Conservation (phyloP, 2,329 filamentous ascomycete genomes). For the Talaromyces verruculosus region DNA sequence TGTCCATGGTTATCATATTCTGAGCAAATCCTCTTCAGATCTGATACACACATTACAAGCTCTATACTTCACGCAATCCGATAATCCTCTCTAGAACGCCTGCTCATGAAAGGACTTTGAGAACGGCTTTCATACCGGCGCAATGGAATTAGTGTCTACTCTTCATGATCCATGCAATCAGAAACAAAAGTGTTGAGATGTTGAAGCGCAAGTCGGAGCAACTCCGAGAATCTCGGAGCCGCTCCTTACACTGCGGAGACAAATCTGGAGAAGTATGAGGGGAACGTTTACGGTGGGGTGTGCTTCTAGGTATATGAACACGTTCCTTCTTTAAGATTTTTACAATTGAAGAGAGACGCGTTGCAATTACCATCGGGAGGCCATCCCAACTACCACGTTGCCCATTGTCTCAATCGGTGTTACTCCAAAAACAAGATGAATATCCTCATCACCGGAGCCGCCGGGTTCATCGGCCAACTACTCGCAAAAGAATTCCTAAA, state of each 20-base stretch:
- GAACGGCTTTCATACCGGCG: neutral
- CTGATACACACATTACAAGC: neutral
- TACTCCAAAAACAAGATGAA: constrained; percentile 34
- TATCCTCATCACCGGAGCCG: constrained; percentile 64
- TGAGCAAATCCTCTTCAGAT: neutral
- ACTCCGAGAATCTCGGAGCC: constrained; percentile 18
- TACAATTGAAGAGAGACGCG: constrained; percentile 50
- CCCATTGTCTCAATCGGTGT: neutral
- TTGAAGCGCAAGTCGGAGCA: constrained; percentile 18
- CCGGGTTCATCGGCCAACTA: constrained; percentile 65
- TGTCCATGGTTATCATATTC: neutral
- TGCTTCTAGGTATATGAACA: neutral
- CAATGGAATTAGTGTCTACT: neutral
- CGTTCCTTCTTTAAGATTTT: constrained; percentile 20
- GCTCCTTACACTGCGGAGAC: constrained; percentile 6
- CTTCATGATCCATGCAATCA: neutral
- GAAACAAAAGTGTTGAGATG: neutral
- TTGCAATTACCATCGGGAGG: constrained; percentile 61
- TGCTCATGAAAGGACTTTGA: neutral
- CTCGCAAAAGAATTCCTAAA: constrained; percentile 58
- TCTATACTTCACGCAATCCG: neutral
- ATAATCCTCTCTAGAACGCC: neutral
- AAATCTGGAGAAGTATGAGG: constrained; percentile 8
- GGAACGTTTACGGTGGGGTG: constrained; percentile 8
- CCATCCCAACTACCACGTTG: neutral